Base-by-base conservation (phyloP, 2,329 filamentous ascomycete species). In the Berkeleyomyces basicola region DNA sequence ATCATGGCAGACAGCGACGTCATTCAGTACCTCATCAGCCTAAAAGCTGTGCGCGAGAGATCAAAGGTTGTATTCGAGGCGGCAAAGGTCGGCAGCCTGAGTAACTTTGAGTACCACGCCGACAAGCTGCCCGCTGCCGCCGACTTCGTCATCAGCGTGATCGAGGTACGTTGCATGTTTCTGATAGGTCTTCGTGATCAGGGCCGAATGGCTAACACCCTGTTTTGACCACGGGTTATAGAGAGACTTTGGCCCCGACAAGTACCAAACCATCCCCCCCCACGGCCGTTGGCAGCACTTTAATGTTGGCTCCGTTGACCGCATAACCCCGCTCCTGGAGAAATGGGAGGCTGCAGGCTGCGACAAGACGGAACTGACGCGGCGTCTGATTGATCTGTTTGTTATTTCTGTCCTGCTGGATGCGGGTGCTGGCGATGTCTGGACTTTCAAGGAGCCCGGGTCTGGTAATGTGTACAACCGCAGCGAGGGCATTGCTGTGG, bases 231-330 rank as follows among this genome's bases (percentile, higher is more conserved):
- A 9, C 36, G 9, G 23, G 37, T 43, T 39, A 11, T 42, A 80
- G 78, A 75, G 78, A 16, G 78, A 80, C 66, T 80, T 77, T 65
- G 78, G 78, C 0, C 78, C 78, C 0, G 72, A 78, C 64, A 72
- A 69, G 16, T 78, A 71, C 66, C 68, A 71, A 7, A 59, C 43
- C 0, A 82, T 82, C 59, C 79, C 79, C 0, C 77, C 79, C 7
- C 79, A 82, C 65, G 81, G 77, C 7, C 76, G 82, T 51, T 84
- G 82, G 79, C 82, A 84, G 68, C 82, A 85, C 70, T 84, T 84
- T 66, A 78, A 83, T 11, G 77, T 82, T 46, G 81, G 81, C 7
- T 75, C 75, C 11, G 71, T 79, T 37, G 72, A 76, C 46, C 79
- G 82, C 42, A 70, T 82, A 6, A 70, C 73, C 5, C 68, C 72